Percentiles rank a stretch among this genome's conserved stretches.
Conservation (phyloP, 495 filamentous ascomycete genomes). For the Tuber calosporum region DNA sequence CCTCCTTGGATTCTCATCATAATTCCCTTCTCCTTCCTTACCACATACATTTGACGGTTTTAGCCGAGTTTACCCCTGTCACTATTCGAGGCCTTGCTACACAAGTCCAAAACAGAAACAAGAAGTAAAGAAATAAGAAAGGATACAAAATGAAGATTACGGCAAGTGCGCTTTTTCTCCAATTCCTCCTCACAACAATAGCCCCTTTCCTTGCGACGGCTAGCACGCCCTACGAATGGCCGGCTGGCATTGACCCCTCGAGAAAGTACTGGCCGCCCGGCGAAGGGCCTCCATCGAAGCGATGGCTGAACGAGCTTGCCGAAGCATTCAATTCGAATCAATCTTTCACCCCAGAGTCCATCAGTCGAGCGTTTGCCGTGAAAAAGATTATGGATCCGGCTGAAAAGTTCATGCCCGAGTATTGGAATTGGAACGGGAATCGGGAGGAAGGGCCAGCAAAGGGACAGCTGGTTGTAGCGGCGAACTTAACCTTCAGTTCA, state of each 20-base stretch:
- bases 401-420: conserved; percentile 72
- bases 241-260: conserved; percentile 18
- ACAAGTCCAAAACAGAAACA: not conserved
- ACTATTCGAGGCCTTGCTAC: not conserved
- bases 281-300: conserved; percentile 30
- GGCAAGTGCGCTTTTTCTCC: not conserved
- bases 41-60: not conserved
- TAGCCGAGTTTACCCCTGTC: not conserved
- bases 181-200: conserved; percentile 15
- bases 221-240: conserved; percentile 19
- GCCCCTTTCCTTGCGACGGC: conserved; percentile 14
- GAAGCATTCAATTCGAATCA: conserved; percentile 17
- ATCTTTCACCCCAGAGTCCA: conserved; percentile 16
- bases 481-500: conserved; percentile 11
- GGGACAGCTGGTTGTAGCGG: conserved; percentile 5
- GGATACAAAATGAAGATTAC: not conserved
- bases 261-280: conserved; percentile 28
- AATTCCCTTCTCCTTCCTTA: not conserved
- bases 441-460: conserved; percentile 15
- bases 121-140: not conserved
- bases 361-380: conserved; percentile 44
- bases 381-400: conserved; percentile 71
- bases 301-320: conserved; percentile 24
- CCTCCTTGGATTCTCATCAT: not conserved
- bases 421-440: conserved; percentile 47